Conservation (phyloP, 495 filamentous ascomycete genomes). For the Penicillium parvum region DNA sequence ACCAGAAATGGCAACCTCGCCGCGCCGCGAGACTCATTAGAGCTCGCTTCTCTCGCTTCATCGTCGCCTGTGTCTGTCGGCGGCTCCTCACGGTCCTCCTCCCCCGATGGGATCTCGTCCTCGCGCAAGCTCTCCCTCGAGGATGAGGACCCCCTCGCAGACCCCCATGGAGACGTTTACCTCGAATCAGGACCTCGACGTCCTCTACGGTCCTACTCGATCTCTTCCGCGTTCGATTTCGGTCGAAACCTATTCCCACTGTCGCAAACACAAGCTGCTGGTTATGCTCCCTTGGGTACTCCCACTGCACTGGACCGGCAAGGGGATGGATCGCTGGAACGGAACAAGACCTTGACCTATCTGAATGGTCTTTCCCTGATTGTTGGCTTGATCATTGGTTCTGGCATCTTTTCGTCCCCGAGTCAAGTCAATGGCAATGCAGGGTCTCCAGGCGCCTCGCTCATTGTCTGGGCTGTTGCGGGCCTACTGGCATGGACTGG, state of each 20-base stretch:
- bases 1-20: conserved; percentile 25
- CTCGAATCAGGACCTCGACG: conserved; percentile 41
- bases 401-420: conserved; percentile 92
- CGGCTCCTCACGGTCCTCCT: conserved; percentile 65
- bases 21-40: conserved; percentile 80
- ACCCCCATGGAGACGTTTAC: conserved; percentile 45
- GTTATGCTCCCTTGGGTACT: conserved; percentile 78
- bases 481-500: conserved; percentile 94
- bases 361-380: conserved; percentile 88
- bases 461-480: conserved; percentile 87
- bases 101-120: conserved; percentile 79
- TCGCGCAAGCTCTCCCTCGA: conserved; percentile 88
- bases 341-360: conserved; percentile 92
- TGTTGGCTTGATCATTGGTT: conserved; percentile 92
- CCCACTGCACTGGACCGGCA: conserved; percentile 53
- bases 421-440: conserved; percentile 90
- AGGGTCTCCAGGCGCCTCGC: conserved; percentile 84
- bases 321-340: conserved; percentile 66
- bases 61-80: conserved; percentile 50
- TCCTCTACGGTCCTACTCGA: conserved; percentile 71
- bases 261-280: conserved; percentile 70
- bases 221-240: conserved; percentile 93
- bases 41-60: conserved; percentile 91
- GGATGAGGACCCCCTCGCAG: conserved; percentile 73
- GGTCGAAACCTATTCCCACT: conserved; percentile 85